Conservation (phyloP, 352 stramenopile species). For the Thalassiosira delicatula region DNA sequence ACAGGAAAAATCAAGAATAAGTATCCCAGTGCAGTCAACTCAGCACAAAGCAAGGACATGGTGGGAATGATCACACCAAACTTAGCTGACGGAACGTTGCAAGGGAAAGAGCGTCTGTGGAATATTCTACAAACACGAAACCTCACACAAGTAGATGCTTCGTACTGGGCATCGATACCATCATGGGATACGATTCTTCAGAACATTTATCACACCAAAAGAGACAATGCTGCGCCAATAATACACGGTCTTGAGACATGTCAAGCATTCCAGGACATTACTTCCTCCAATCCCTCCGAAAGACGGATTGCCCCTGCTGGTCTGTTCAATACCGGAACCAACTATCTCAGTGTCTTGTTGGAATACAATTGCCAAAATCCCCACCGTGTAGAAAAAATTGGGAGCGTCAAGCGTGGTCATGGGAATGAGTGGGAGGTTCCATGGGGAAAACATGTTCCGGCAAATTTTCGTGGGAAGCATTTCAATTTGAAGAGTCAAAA, state of each 20-base stretch:
- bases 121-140: conserved; percentile 54
- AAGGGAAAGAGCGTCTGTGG: conserved; percentile 52
- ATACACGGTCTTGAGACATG: too few relatives aligned
- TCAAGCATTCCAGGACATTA: too few relatives aligned
- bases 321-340: too few relatives aligned
- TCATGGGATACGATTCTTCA: too few relatives aligned
- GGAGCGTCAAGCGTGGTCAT: conserved; percentile 55
- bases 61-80: conserved; percentile 36
- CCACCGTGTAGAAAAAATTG: conserved; percentile 61
- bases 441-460: conserved; percentile 84
- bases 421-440: conserved; percentile 74
- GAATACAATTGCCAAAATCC: conserved; percentile 83
- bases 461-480: conserved; percentile 61
- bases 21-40: background rate
- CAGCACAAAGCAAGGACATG: background rate
- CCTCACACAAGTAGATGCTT: too few relatives aligned
- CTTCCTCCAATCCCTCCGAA: too few relatives aligned
- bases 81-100: conserved; percentile 42
- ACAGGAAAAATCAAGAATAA: too few relatives aligned
- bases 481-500: conserved; percentile 61
- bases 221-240: too few relatives aligned
- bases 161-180: too few relatives aligned
- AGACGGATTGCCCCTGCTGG: too few relatives aligned
- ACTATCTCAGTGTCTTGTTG: conserved; percentile 78
- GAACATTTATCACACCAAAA: too few relatives aligned